Percentiles rank a stretch among this genome's conserved stretches.
Conservation (phyloP, 495 filamentous ascomycete genomes). For the Penicillium taxi region DNA sequence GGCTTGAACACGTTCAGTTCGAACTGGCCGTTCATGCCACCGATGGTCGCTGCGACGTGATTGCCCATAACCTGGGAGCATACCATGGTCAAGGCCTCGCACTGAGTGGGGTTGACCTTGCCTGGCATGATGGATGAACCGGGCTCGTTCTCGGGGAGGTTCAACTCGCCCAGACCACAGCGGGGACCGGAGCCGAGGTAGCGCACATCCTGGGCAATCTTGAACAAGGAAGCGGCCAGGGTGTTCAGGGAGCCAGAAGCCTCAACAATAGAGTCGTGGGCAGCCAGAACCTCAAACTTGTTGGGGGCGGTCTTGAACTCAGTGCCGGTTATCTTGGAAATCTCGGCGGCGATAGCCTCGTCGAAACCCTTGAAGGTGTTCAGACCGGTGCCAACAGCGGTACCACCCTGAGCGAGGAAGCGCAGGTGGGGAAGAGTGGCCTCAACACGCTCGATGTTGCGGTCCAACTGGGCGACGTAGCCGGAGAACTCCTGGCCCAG, state of each 20-base stretch:
- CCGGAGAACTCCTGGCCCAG: slow-evolving; percentile 97
- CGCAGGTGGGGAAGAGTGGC: slow-evolving; percentile 73
- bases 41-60: slow-evolving; percentile 81
- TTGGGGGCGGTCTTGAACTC: slow-evolving; percentile 95
- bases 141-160: slow-evolving; percentile 94
- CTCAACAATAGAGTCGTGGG: slow-evolving; percentile 93
- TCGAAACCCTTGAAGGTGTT: slow-evolving; percentile 97
- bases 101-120: slow-evolving; percentile 98
- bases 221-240: slow-evolving; percentile 84
- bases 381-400: slow-evolving; percentile 92
- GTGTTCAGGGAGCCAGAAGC: slow-evolving; percentile 91
- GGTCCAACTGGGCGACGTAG: slow-evolving; percentile 89
- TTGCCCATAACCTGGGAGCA: slow-evolving; percentile 98
- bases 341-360: slow-evolving; percentile 81
- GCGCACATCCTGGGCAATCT: slow-evolving; percentile 96
- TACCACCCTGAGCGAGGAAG: slow-evolving; percentile 89
- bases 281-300: slow-evolving; percentile 98
- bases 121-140: slow-evolving; percentile 97
- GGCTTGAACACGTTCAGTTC: slow-evolving; percentile 99
- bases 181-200: slow-evolving; percentile 94
- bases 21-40: slow-evolving; percentile 96
- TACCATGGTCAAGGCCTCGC: slow-evolving; percentile 95
- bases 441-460: slow-evolving; percentile 82
- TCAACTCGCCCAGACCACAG: slow-evolving; percentile 89
- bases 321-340: slow-evolving; percentile 82